Evolutionary conservation across 1,284 basidiomycete genomes (phyloP).

Genomic region (Pseudozyma pruni): DNA sequence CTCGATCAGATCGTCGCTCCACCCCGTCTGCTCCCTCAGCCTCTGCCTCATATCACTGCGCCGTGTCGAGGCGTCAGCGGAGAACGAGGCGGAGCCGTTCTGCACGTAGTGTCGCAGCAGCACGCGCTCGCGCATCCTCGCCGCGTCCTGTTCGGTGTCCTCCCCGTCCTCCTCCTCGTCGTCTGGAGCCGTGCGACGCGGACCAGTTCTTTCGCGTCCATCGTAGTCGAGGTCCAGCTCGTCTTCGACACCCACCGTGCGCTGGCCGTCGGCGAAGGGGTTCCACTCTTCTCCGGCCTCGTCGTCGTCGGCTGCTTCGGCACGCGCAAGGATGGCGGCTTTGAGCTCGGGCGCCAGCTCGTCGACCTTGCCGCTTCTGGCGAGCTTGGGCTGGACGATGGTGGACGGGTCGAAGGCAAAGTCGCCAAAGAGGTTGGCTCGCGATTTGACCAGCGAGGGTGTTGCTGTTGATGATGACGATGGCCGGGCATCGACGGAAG

Average conservation of each 20-base stretch:
- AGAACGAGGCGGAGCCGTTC: constrained; percentile 27
- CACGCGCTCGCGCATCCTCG: constrained; percentile 29
- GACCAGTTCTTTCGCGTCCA: constrained; percentile 22
- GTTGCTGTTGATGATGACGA: constrained; percentile 4
- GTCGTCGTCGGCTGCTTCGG: constrained; percentile 47
- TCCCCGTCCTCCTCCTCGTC: constrained; percentile 16
- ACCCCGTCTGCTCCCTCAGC: constrained; percentile 31
- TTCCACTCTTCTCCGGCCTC: constrained; percentile 53
- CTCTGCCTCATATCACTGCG: constrained; percentile 15
- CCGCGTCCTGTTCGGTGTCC: constrained; percentile 10
- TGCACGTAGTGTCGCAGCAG: constrained; percentile 37
- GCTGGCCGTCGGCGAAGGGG: constrained; percentile 26
- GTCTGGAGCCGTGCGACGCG: constrained; percentile 4
- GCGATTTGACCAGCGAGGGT: constrained; percentile 30
- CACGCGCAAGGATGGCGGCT: constrained; percentile 48
- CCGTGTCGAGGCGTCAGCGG: constrained; percentile 23
- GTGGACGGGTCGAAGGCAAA: constrained; percentile 29
- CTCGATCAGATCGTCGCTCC: constrained; percentile 54
- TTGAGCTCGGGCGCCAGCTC: constrained; percentile 45
- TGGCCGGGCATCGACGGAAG: background rate
- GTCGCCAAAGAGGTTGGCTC: constrained; percentile 49
- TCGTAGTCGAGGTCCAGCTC: constrained; percentile 49
- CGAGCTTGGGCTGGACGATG: constrained; percentile 19
- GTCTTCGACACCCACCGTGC: constrained; percentile 48
- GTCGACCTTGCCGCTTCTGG: constrained; percentile 17